A percentile compares a stretch with the other conserved stretches of the same genome.
Evolutionary conservation across 2,329 filamentous ascomycete species (phyloP).

Genomic region (Coniella vitis): DNA sequence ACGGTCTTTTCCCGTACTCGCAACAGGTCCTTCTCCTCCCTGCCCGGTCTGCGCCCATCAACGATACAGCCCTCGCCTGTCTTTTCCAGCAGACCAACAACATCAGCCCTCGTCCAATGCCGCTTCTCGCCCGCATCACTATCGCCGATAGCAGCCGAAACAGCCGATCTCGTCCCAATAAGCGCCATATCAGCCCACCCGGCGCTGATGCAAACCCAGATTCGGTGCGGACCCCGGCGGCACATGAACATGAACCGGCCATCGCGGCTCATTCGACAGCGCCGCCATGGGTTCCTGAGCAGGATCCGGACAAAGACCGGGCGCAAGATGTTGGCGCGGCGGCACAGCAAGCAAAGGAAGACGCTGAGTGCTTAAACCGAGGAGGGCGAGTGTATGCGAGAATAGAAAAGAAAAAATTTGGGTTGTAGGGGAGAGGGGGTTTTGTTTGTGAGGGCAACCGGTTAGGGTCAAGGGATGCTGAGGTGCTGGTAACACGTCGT

Average conservation of each 20-base stretch:
- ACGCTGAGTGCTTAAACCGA: constrained; percentile 31
- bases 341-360: constrained; percentile 46
- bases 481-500: too few relatives aligned
- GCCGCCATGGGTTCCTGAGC: constrained; percentile 50
- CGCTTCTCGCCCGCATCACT: constrained; percentile 18
- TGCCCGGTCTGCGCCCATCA: constrained; percentile 44
- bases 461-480: too few relatives aligned
- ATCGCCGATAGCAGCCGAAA: constrained; percentile 14
- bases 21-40: constrained; percentile 31
- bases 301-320: constrained; percentile 44
- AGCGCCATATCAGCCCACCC: constrained; percentile 45
- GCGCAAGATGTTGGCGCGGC: constrained; percentile 43
- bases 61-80: constrained; percentile 25
- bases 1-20: not conserved
- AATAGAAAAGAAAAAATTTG: not conserved
- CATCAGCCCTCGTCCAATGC: constrained; percentile 24
- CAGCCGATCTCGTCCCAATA: constrained; percentile 39
- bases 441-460: too few relatives aligned
- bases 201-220: constrained; percentile 41
- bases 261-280: constrained; percentile 51
- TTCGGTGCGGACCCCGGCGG: constrained; percentile 49
- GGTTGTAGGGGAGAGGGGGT: too few relatives aligned
- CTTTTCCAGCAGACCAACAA: constrained; percentile 18
- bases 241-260: constrained; percentile 46
- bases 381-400: not conserved